Conservation (phyloP, 495 filamentous ascomycete genomes). For the Penicillium mononematosum region DNA sequence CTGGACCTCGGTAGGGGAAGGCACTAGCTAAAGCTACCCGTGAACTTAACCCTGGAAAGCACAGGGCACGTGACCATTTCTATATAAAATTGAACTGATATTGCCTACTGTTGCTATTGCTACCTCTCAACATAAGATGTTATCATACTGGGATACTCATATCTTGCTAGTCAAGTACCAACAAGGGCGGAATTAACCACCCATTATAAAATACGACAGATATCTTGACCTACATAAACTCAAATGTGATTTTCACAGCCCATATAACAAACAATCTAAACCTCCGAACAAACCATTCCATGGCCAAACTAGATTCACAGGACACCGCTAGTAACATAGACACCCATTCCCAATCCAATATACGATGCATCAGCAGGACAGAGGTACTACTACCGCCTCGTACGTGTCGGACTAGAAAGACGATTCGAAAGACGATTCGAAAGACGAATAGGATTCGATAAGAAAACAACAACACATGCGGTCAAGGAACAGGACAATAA, state of each 20-base stretch:
- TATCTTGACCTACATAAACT: background rate
- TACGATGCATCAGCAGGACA: slow-evolving; percentile 2
- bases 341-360: background rate
- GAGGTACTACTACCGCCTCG: background rate
- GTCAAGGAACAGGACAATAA: slow-evolving; percentile 31
- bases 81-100: no score
- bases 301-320: background rate
- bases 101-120: no score
- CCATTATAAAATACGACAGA: background rate
- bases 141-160: no score
- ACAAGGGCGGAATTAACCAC: background rate
- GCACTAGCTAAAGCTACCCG: no score
- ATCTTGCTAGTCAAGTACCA: background rate
- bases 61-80: no score
- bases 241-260: background rate
- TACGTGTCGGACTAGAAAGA: background rate
- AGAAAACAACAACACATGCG: slow-evolving; percentile 34
- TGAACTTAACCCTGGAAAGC: no score
- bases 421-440: slow-evolving; percentile 2
- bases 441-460: slow-evolving; percentile 13
- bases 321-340: background rate
- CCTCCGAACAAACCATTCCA: background rate
- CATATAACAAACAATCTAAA: background rate
- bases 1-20: no score
- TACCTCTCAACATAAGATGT: no score